phyloP scores from a whole-genome alignment of 78 protist species.

The Dictyostelium purpureum region DNA sequence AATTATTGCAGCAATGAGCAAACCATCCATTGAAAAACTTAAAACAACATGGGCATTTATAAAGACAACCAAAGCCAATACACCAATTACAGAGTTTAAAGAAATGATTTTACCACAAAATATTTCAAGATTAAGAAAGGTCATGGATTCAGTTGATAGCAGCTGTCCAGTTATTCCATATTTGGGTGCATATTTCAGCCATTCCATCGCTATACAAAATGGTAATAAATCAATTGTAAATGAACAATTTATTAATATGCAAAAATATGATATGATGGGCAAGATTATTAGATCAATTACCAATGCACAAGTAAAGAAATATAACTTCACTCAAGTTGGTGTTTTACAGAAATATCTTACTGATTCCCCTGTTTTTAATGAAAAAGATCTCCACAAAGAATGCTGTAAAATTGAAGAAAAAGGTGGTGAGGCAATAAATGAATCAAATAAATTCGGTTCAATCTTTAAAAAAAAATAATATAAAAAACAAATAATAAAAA shows the following conservation, averaged over 20 bases:
- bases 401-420: conserved; percentile 28
- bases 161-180: conserved; percentile 65
- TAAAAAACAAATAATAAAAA: too few species aligned
- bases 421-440: neutral
- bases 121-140: conserved; percentile 25
- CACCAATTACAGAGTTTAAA: conserved; percentile 41
- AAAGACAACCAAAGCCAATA: conserved; percentile 26
- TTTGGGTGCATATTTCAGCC: conserved; percentile 48
- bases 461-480: conserved; percentile 3
- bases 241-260: conserved; percentile 38
- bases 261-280: conserved; percentile 67
- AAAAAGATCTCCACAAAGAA: conserved; percentile 14
- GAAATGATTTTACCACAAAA: conserved; percentile 32
- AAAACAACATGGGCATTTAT: conserved; percentile 54
- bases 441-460: neutral
- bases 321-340: conserved; percentile 41
- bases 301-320: conserved; percentile 18
- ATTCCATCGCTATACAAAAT: conserved; percentile 39
- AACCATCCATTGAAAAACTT: conserved; percentile 36
- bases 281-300: conserved; percentile 30
- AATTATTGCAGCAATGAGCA: conserved; percentile 69
- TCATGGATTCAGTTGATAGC: conserved; percentile 47
- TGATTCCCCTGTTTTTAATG: neutral
- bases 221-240: conserved; percentile 49
- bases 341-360: conserved; percentile 25